Conservation (phyloP, 1,284 basidiomycete genomes). For the Paramarasmius palmivorus region DNA sequence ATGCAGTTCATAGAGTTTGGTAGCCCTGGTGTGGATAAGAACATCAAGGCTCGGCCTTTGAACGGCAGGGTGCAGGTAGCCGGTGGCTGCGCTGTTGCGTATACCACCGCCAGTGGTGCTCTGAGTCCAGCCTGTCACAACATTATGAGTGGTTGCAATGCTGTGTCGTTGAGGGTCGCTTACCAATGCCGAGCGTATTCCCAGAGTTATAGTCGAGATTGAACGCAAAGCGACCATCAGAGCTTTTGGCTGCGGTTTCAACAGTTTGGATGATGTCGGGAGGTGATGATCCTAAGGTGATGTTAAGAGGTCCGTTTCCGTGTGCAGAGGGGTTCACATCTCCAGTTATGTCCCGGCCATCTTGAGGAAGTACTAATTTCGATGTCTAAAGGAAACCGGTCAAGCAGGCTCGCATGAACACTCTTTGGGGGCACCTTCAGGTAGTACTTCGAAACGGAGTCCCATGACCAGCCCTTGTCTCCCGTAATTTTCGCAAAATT, state of each 20-base stretch:
- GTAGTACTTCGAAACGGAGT: constrained; percentile 21
- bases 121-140: background rate
- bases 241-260: constrained; percentile 17
- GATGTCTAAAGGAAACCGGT: constrained; percentile 6
- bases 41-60: background rate
- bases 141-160: too few species aligned
- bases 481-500: constrained; percentile 24
- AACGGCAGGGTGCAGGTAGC: background rate
- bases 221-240: constrained; percentile 21
- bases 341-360: constrained; percentile 19
- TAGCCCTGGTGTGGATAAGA: background rate
- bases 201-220: constrained; percentile 22
- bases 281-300: constrained; percentile 20
- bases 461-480: constrained; percentile 31
- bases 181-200: constrained; percentile 1
- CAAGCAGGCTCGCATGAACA: background rate
- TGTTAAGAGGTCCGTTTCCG: constrained; percentile 19
- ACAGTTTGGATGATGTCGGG: constrained; percentile 18
- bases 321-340: constrained; percentile 17
- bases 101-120: background rate
- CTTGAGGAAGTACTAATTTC: constrained; percentile 19
- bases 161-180: background rate
- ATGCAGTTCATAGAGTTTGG: background rate
- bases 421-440: constrained; percentile 17
- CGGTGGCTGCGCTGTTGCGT: background rate